Conservation (phyloP, 305 asterid genomes). For the Ilex paraguariensis region DNA sequence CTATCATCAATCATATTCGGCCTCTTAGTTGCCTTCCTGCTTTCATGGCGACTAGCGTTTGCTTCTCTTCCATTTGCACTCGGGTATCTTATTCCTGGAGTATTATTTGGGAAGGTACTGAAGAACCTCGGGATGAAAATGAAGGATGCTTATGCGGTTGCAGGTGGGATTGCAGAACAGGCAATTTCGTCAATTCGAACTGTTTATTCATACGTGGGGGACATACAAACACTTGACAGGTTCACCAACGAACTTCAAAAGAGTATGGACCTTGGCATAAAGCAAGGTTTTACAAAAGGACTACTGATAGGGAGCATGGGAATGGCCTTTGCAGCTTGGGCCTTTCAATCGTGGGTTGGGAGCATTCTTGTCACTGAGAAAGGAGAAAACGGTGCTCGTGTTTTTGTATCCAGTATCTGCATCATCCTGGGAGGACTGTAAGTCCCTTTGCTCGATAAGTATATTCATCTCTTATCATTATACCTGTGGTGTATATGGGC, state of each 20-base stretch:
- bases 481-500: no score
- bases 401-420: conserved; percentile 54
- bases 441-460: conserved; percentile 18
- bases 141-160: conserved; percentile 52
- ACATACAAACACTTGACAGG: conserved; percentile 41
- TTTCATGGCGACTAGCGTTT: conserved; percentile 71
- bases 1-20: conserved; percentile 48
- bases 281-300: conserved; percentile 65
- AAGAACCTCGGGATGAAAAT: conserved; percentile 46
- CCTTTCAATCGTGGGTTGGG: conserved; percentile 74
- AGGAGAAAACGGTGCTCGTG: conserved; percentile 71
- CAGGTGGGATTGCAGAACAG: conserved; percentile 68
- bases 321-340: conserved; percentile 61
- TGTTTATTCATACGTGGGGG: conserved; percentile 74
- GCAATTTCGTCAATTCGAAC: conserved; percentile 65
- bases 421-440: conserved; percentile 75
- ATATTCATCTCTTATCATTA: no score
- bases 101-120: conserved; percentile 58
- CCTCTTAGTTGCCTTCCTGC: conserved; percentile 48
- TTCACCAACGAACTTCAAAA: conserved; percentile 51
- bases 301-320: conserved; percentile 81
- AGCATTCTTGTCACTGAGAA: conserved; percentile 56
- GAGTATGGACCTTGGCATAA: conserved; percentile 54
- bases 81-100: conserved; percentile 53
- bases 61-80: conserved; percentile 60